These are phyloP conservation scores for Sechiopsis laciniata DNA, from an alignment of 306 rosid genomes.

Conservation along the genomic window DNA sequence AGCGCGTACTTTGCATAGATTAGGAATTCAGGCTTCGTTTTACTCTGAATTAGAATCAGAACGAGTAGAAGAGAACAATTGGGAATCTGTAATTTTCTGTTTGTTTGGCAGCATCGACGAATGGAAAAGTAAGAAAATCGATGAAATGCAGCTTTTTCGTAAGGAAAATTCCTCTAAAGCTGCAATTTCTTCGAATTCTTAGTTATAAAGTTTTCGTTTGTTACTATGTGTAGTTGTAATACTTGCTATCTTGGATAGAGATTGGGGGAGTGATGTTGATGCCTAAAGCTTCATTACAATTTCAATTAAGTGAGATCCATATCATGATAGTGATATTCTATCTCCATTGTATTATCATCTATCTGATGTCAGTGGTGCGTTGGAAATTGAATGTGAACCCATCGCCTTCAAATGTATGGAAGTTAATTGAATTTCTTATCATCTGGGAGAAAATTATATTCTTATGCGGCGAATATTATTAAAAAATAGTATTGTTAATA, in stretches of 20 bases:
- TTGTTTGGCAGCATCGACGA: not conserved
- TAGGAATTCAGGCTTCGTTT: conserved; percentile 1
- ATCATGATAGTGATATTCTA: not conserved
- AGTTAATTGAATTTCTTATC: not conserved
- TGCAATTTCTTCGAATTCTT: not conserved
- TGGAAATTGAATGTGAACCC: not conserved
- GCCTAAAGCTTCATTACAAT: not conserved
- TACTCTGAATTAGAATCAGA: conserved; percentile 7
- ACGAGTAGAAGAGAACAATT: not conserved
- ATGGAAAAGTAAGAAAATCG: not conserved
- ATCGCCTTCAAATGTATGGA: not conserved
- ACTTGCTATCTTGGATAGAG: not conserved
- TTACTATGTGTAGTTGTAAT: not conserved
- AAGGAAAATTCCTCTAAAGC: not conserved
- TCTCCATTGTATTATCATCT: not conserved
- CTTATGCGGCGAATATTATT: not conserved
- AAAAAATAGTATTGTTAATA: not conserved
- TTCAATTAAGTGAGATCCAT: not conserved
- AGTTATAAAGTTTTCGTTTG: not conserved
- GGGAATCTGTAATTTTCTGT: not conserved
- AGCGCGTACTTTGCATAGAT: not conserved
- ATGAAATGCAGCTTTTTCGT: not conserved
- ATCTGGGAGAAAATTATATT: not conserved
- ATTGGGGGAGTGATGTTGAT: conserved; percentile 11
- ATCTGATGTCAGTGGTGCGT: not conserved